Percentiles rank a stretch among this genome's conserved stretches.
phyloP scores from a whole-genome alignment of 1,139 yeast species.

The Geotrichum cucujoidarum region DNA sequence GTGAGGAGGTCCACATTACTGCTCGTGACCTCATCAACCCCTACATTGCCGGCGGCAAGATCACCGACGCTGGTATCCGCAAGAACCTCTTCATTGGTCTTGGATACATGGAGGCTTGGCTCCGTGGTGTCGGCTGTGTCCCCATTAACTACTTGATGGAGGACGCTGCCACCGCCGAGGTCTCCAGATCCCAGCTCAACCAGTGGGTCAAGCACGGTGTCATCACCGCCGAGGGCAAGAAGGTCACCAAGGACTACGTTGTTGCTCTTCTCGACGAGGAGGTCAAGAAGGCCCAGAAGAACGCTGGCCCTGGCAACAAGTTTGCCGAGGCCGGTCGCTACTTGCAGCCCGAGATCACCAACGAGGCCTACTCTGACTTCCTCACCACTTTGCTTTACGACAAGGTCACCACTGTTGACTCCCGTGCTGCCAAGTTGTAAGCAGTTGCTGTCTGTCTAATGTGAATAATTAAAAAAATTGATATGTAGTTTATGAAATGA shows the following conservation, averaged over 20 bases:
- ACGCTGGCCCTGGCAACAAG: conserved; percentile 52
- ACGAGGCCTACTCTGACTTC: conserved; percentile 34
- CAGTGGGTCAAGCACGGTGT: conserved; percentile 81
- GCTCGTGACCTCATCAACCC: conserved; percentile 70
- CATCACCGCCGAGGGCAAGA: conserved; percentile 54
- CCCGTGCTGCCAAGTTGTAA: conserved; percentile 25
- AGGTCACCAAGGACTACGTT: conserved; percentile 55
- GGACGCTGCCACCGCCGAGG: conserved; percentile 86
- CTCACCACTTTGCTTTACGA: conserved; percentile 47
- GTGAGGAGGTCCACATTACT: conserved; percentile 46
- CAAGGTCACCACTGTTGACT: conserved; percentile 23
- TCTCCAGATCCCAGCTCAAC: conserved; percentile 74
- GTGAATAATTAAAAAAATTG: neutral
- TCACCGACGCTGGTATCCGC: conserved; percentile 70
- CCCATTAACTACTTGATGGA: conserved; percentile 83
- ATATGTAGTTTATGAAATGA: neutral
- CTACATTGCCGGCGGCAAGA: conserved; percentile 57
- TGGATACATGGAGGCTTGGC: conserved; percentile 79
- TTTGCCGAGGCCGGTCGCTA: conserved; percentile 39
- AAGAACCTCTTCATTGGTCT: conserved; percentile 67
- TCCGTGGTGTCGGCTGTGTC: conserved; percentile 73
- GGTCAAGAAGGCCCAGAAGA: conserved; percentile 49
- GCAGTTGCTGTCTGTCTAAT: neutral
- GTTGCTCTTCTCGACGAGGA: conserved; percentile 56
- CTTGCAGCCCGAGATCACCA: conserved; percentile 35